Evolutionary conservation across 768 basidiomycete species (phyloP).

Genomic region (Tricholoma bakamatsutake): DNA sequence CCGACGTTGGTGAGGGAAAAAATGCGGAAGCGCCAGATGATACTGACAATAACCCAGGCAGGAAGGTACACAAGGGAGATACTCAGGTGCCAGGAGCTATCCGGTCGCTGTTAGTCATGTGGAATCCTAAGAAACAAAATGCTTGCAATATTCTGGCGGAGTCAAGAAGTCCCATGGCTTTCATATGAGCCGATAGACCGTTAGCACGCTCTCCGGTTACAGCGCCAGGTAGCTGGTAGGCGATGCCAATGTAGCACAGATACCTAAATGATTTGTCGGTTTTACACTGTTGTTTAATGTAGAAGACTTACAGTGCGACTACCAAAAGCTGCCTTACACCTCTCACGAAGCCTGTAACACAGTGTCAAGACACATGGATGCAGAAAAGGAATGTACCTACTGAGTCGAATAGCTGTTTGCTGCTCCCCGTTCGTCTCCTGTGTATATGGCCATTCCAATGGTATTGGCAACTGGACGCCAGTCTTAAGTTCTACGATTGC

Average conservation of each 20-base stretch:
- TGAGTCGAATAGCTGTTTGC: constrained; percentile 44
- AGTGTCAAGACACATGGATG: constrained; percentile 3
- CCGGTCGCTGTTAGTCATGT: background rate
- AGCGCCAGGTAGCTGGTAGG: constrained; percentile 73
- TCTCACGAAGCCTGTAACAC: constrained; percentile 47
- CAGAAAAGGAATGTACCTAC: constrained; percentile 29
- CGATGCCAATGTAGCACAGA: constrained; percentile 64
- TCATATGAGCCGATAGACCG: constrained; percentile 64
- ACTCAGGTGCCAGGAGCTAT: constrained; percentile 60
- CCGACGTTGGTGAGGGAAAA: constrained; percentile 55
- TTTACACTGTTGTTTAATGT: background rate
- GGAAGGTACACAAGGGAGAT: constrained; percentile 66
- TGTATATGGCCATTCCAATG: constrained; percentile 70
- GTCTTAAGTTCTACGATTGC: constrained; percentile 68
- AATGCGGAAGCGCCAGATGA: constrained; percentile 64
- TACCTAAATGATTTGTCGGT: constrained; percentile 36
- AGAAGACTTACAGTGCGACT: constrained; percentile 50
- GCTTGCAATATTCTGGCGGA: constrained; percentile 58
- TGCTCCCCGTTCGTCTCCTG: constrained; percentile 64
- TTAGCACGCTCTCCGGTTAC: constrained; percentile 61
- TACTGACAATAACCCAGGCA: constrained; percentile 63
- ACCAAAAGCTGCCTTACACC: constrained; percentile 60
- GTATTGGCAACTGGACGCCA: constrained; percentile 47
- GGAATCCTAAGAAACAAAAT: background rate
- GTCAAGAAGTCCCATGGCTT: constrained; percentile 74